Conservation (phyloP, 2,329 filamentous ascomycete genomes). For the Ramularia endophylla region DNA sequence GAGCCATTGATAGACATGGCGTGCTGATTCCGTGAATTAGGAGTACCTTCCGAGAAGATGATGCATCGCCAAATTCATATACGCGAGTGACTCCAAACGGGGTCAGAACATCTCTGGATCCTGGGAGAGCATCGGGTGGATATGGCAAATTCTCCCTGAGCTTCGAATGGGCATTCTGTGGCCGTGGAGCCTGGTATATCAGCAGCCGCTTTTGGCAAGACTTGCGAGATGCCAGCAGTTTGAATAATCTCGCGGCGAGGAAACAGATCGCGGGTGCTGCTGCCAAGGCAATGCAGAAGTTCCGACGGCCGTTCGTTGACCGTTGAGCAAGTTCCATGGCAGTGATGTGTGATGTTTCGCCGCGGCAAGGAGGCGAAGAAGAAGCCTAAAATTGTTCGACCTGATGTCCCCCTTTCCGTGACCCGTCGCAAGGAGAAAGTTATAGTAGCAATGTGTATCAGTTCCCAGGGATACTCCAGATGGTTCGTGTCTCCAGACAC, state of each 20-base stretch:
- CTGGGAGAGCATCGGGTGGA: conserved; percentile 63
- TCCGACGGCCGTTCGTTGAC: conserved; percentile 7
- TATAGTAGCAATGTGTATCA: too few relatives aligned
- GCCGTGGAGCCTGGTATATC: conserved; percentile 14
- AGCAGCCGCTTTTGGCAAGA: conserved; percentile 4
- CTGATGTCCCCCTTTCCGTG: too few relatives aligned
- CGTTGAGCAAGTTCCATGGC: too few relatives aligned
- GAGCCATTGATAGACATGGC: conserved; percentile 63
- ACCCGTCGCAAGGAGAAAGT: background rate
- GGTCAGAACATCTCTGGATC: conserved; percentile 60
- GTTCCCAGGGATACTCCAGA: too few relatives aligned
- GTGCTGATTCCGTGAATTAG: conserved; percentile 78
- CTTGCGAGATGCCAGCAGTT: conserved; percentile 6
- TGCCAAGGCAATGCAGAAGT: conserved; percentile 20
- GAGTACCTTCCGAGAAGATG: conserved; percentile 67
- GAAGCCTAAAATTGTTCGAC: too few relatives aligned
- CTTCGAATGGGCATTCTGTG: conserved; percentile 4
- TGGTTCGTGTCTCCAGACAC: too few relatives aligned
- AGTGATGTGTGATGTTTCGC: conserved; percentile 1
- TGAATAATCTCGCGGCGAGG: conserved; percentile 10
- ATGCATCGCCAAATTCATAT: conserved; percentile 87
- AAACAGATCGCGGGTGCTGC: conserved; percentile 14
- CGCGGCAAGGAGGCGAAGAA: conserved; percentile 3
- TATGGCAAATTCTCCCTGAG: conserved; percentile 44
- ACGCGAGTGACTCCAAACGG: conserved; percentile 66